Evolutionary conservation across 257 asterid species (phyloP), one percentile per base, ranked within the genome.

Genomic region (Eucommia ulmoides): DNA sequence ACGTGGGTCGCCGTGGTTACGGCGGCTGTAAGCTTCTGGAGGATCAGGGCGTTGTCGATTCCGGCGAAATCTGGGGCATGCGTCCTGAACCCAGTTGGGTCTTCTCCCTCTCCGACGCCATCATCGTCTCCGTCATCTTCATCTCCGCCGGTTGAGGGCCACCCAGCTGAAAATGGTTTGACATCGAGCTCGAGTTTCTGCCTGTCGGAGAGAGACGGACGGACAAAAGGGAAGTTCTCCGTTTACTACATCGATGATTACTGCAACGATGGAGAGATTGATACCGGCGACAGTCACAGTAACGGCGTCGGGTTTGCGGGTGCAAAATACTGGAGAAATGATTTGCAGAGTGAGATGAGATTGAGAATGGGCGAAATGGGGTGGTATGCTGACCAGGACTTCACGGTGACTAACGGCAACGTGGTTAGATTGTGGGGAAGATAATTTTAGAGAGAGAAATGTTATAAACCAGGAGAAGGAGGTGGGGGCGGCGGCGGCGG

Each of bases 391-490:
- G 62, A 74, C 64, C 93, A 74, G 42, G 88, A 81, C 51, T 49
- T 68, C 72, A 64, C 66, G 62, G 68, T 55, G 69, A 25, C 82
- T 17, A 62, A 79, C 51, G 93, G 93, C 33, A 77, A 51, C 51
- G 83, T 85, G 53, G 95, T 85, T 51, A 67, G 84, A 61, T 49
- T 85, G 68, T 85, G 95, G 95, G 88, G 73, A n/a, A n/a, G n/a
- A n/a, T n/a, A 73, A 63, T 60, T 45, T 69, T 38, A 26, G 68
- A 58, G 42, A 55, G 71, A 24, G 60, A 42, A 45, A 53, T 45
- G 66, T 29, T 29, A 12, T 29, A 29, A 29, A 5, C 38, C n/a
- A n/a, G n/a, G n/a, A n/a, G n/a, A n/a, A n/a, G n/a, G n/a, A n/a
- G n/a, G n/a, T n/a, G n/a, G n/a, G n/a, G n/a, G n/a, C n/a, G n/a